Evolutionary conservation across 179 eudicot species (phyloP), one percentile per base, ranked within the genome.

Genomic region (Spergularia azorica): DNA sequence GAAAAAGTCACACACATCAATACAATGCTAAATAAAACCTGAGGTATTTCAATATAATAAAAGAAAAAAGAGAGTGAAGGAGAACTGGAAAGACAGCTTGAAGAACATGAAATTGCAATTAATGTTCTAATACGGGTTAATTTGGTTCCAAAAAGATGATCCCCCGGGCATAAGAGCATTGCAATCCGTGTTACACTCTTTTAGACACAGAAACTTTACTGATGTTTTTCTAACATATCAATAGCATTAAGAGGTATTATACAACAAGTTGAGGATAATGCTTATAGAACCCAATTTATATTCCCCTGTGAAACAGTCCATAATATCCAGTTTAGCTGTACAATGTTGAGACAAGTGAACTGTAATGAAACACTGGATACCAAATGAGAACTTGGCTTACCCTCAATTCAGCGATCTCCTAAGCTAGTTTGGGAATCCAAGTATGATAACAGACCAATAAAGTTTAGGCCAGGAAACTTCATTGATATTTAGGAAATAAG

Each of bases 381-480:
- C 41, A 78, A 15, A 48, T 20, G 73, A 60, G 54, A 70, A 16
- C 50, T 36, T 41, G 67, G 48, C 56, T 64, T 61, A 63, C 55
- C 38, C 50, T 69, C 15, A n/a, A 41, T 2, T 66, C 48, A 5
- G 32, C 14, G 51, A 73, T 62, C 21, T 11, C 16, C 11, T 69
- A 7, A 69, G 61, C 71, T 55, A 55, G 12, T 50, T 48, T 56
- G 39, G 66, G 20, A 64, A 20, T 50, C 36, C 26, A 41, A 68
- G 21, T 21, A 17, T 12, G n/a, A 16, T 21, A 41, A 58, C n/a
- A 26, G 18, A 16, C 17, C 18, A 26, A 63, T 26, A 80, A 63
- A 63, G 1, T 74, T 39, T 20, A 7, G 43, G 71, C 60, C 18
- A 20, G 12, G n/a, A 20, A 20, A 50, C 11, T 20, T 9, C 32